phyloP scores from a whole-genome alignment of 2,329 filamentous ascomycete genomes.

The Penicillium sclerotigenum region DNA sequence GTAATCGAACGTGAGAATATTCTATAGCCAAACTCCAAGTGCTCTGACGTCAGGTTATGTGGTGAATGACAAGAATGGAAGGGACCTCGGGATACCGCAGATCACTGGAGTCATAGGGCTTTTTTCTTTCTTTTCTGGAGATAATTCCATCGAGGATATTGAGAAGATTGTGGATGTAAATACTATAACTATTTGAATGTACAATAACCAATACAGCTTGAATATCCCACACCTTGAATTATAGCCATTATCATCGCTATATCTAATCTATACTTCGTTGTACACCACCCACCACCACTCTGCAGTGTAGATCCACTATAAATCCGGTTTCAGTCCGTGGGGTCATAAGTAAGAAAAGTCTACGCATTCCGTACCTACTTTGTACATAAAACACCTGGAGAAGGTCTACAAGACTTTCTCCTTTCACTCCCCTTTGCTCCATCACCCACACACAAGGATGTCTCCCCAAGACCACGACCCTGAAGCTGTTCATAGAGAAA shows the following conservation, averaged over 20 bases:
- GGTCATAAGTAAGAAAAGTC: neutral
- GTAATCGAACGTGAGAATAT: neutral
- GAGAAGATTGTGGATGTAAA: neutral
- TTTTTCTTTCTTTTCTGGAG: too few species aligned
- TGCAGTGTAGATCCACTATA: conserved; percentile 3
- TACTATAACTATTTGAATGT: rapidly evolving
- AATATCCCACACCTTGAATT: neutral
- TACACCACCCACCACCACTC: neutral
- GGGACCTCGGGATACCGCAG: neutral
- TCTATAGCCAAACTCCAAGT: neutral
- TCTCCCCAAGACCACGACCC: conserved; percentile 1
- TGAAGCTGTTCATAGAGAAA: neutral
- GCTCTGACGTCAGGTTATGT: neutral
- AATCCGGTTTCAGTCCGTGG: conserved; percentile 8
- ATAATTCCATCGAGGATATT: neutral
- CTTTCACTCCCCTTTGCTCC: neutral
- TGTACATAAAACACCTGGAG: conserved; percentile 5
- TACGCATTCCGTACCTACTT: neutral
- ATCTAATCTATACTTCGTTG: neutral
- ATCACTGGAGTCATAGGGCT: neutral
- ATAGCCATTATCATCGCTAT: neutral
- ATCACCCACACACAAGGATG: conserved; percentile 1
- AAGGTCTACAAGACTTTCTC: neutral
- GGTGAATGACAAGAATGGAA: neutral
- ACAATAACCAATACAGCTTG: neutral